Evolutionary conservation across 1,284 basidiomycete species (phyloP), one percentile per base, ranked within the genome.

Genomic region (Serendipita sp.): DNA sequence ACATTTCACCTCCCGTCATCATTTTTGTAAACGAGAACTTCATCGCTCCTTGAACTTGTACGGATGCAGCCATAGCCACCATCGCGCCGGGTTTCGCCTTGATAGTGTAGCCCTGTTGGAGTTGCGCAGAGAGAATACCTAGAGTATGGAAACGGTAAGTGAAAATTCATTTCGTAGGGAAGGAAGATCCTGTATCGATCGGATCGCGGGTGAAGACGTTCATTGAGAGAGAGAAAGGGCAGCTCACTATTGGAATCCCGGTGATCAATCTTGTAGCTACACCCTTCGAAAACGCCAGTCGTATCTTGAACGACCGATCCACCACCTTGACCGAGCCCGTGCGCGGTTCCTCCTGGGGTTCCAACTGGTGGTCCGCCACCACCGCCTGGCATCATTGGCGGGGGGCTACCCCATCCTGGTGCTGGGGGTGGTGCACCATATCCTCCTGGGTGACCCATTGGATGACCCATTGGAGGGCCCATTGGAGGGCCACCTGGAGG

Each of bases 31-130:
- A 61, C n/a, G 62, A 60, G 22, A 61, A 13, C 26, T 65, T 64
- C 29, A 63, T 44, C 50, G 63, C 26, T 15, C 72, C 72, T 65
- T 69, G 67, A 62, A 74, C 69, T 64, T 70, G 68, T 1, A 74
- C 71, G 8, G 66, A 65, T 47, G 69, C 64, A 63, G 70, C 71
- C 72, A 74, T 74, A 29, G 71, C 69, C 63, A 73, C 71, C 70
- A 74, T 71, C 32, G 69, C 66, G n/a, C 72, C 72, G 13, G 72
- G 71, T 65, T 71, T 72, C 13, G 65, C 69, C 64, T 72, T 72
- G 61, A 73, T 50, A 63, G 69, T 67, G 64, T 69, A 70, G 13
- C 68, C 69, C 3, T 69, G 70, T 64, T 70, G 70, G 32, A 73
- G 67, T 13, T 67, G 66, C 34, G 71, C 43, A 58, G 67, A 68